These are phyloP conservation scores for Fusarium chlamydosporum DNA, from an alignment of 2,329 filamentous ascomycete species.

Conservation along the genomic window DNA sequence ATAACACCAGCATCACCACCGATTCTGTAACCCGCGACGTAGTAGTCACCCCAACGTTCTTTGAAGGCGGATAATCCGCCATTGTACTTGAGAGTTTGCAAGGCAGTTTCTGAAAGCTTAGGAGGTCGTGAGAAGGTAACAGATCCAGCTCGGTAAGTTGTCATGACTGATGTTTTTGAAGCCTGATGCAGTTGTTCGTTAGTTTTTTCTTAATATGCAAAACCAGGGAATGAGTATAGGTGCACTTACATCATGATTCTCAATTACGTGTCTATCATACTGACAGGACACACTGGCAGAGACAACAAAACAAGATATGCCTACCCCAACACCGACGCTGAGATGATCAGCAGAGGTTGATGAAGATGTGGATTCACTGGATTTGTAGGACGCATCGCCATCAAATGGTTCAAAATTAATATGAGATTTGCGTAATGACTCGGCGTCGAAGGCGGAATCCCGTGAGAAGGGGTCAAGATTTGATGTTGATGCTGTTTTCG, in stretches of 20 bases:
- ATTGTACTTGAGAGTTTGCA: not conserved
- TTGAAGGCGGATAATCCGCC: not conserved
- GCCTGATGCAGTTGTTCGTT: not conserved
- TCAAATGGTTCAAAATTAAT: not conserved
- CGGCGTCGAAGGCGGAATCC: not conserved
- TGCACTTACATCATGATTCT: not conserved
- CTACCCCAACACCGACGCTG: conserved; percentile 1
- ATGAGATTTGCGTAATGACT: not conserved
- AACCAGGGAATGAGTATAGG: too few relatives aligned
- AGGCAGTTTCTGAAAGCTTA: not conserved
- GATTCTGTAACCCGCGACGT: not conserved
- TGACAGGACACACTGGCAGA: conserved; percentile 4
- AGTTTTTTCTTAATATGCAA: not conserved
- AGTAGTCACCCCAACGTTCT: not conserved
- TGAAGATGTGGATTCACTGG: not conserved
- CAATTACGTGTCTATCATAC: conserved; percentile 4
- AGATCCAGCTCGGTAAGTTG: conserved; percentile 1
- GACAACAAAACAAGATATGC: not conserved
- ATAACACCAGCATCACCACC: conserved; percentile 1
- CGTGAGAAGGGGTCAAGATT: not conserved
- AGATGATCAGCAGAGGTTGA: not conserved
- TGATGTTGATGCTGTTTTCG: not conserved
- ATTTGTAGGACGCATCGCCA: not conserved
- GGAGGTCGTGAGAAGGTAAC: not conserved
- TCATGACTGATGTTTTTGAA: conserved; percentile 11